Conservation (phyloP, 345 rosid genomes). For the Erysimum cheiranthoides region DNA sequence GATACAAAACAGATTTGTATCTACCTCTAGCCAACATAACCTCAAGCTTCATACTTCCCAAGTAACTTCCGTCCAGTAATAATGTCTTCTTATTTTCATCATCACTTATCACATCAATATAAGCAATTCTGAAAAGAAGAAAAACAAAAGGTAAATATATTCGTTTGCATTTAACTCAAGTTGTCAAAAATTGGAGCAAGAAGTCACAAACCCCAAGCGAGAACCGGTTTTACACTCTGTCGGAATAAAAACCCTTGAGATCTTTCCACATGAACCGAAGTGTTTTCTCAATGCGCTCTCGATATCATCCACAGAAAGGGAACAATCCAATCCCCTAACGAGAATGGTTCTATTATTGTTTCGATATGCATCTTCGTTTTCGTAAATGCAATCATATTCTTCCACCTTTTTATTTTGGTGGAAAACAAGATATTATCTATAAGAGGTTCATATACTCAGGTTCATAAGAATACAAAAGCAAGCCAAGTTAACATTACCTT, state of each 20-base stretch:
- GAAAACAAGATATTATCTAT: too few relatives aligned
- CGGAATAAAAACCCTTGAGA: conserved; percentile 56
- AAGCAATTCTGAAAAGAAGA: conserved; percentile 58
- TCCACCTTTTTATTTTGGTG: neutral
- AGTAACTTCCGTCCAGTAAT: conserved; percentile 55
- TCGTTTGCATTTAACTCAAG: neutral
- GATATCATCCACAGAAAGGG: conserved; percentile 55
- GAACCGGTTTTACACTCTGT: conserved; percentile 60
- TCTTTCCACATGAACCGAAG: conserved; percentile 67
- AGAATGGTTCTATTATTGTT: conserved; percentile 28
- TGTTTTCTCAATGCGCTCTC: conserved; percentile 55
- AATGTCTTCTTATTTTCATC: conserved; percentile 54
- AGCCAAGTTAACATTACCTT: too few relatives aligned
- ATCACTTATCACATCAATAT: conserved; percentile 44
- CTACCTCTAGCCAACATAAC: conserved; percentile 48
- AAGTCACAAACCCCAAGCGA: conserved; percentile 50
- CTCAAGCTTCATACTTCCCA: conserved; percentile 47
- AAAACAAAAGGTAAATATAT: neutral
- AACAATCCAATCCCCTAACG: conserved; percentile 62
- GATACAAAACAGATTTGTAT: neutral
- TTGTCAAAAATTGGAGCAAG: neutral
- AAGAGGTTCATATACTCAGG: too few relatives aligned
- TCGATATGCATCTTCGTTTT: neutral
- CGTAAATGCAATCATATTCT: neutral
- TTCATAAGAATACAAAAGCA: too few relatives aligned